Conservation (phyloP, 2,329 filamentous ascomycete species). For the Leptographium procerum region DNA sequence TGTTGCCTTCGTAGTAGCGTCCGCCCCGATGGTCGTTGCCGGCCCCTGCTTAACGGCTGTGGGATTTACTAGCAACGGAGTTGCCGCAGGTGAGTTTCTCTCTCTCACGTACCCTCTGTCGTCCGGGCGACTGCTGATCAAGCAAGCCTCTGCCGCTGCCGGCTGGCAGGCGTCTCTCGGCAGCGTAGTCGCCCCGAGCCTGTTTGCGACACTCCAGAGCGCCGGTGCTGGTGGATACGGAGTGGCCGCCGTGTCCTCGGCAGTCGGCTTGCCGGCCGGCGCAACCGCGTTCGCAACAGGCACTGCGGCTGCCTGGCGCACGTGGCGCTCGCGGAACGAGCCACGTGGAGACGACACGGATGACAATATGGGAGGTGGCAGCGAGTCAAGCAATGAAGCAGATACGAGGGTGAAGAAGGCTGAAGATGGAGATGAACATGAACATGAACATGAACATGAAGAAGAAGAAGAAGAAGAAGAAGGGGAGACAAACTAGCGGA, state of each 20-base stretch:
- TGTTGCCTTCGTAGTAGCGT: background rate
- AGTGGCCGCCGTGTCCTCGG: slow-evolving; percentile 9
- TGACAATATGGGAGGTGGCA: background rate
- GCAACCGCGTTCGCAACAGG: background rate
- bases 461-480: too few species aligned
- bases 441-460: too few species aligned
- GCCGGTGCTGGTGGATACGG: slow-evolving; percentile 18
- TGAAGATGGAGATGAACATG: too few species aligned
- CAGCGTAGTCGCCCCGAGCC: slow-evolving; percentile 13
- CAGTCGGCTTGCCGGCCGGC: background rate
- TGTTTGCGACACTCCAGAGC: slow-evolving; percentile 22
- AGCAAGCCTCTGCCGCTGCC: slow-evolving; percentile 17
- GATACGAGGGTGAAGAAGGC: too few species aligned
- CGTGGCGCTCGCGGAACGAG: too few species aligned
- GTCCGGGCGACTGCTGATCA: background rate
- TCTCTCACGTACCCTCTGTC: background rate
- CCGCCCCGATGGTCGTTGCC: background rate
- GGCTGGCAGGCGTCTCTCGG: slow-evolving; percentile 17
- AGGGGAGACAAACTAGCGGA: too few species aligned
- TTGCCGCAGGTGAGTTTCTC: slow-evolving; percentile 1
- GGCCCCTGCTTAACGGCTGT: background rate
- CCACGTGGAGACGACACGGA: background rate
- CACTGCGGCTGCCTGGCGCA: background rate
- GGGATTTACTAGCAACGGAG: background rate
- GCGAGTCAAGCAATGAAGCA: too few species aligned